phyloP scores from a whole-genome alignment of 148 eudicot species.

The Chenopodium suecicum region DNA sequence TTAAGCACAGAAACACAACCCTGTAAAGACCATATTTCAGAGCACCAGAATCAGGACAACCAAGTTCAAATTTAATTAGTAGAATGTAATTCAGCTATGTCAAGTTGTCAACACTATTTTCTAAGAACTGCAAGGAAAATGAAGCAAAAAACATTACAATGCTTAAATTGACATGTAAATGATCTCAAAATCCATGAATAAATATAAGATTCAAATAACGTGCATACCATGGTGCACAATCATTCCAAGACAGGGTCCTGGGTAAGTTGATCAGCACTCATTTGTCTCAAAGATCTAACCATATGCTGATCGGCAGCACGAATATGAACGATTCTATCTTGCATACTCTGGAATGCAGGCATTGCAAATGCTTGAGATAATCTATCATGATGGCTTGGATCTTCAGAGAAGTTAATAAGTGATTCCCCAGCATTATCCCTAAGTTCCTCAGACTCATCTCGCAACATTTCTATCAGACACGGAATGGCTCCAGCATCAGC shows the following conservation, averaged over 20 bases:
- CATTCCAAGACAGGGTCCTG: conserved; percentile 32
- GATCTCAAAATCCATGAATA: not conserved
- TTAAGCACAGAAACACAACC: not conserved
- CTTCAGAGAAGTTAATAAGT: conserved; percentile 42
- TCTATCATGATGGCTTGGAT: conserved; percentile 39
- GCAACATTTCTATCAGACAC: conserved; percentile 42
- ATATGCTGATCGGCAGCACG: conserved; percentile 33
- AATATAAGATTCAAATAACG: not conserved
- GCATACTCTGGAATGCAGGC: conserved; percentile 47
- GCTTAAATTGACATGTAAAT: not conserved
- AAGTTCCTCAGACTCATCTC: conserved; percentile 49
- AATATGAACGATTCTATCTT: conserved; percentile 36
- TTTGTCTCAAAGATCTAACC: conserved; percentile 37
- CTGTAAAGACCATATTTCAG: not conserved
- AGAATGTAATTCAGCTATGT: not conserved
- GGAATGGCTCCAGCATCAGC: conserved; percentile 48
- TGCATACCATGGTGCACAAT: conserved; percentile 15
- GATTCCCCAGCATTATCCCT: conserved; percentile 58
- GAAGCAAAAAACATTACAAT: not conserved
- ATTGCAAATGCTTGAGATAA: conserved; percentile 31
- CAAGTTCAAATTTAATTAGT: not conserved
- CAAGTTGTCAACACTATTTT: no score
- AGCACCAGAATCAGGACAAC: not conserved
- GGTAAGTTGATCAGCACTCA: conserved; percentile 35
- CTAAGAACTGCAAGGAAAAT: not conserved